Percentiles rank a stretch among this genome's conserved stretches.
Evolutionary conservation across 257 asterid species (phyloP).

Genomic region (Fraxinus pennsylvanica): DNA sequence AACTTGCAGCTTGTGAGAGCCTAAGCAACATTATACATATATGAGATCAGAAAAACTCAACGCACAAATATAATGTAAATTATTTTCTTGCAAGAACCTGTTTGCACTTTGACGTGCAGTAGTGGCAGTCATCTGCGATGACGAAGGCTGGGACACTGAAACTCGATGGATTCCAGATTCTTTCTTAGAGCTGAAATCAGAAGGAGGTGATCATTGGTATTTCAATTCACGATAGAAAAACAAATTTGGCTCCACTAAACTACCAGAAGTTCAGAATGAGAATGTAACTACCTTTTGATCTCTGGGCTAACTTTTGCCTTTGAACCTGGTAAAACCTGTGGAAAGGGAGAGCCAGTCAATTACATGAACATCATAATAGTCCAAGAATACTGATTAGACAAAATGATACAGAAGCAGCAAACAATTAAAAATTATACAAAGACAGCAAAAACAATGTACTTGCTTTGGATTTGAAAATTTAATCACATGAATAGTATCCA

Average conservation of each 20-base stretch:
- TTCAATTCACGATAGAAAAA: background rate
- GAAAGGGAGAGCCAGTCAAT: background rate
- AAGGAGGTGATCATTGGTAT: background rate
- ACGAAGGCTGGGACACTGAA: slow-evolving; percentile 31
- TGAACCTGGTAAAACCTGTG: slow-evolving; percentile 38
- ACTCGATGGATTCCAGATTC: slow-evolving; percentile 32
- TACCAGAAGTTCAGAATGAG: slow-evolving; percentile 3
- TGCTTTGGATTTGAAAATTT: background rate
- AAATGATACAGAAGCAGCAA: background rate
- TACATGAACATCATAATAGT: slow-evolving; percentile 2
- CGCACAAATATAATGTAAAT: background rate
- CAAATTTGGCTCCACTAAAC: background rate
- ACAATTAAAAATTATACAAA: background rate
- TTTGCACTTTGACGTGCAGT: slow-evolving; percentile 33
- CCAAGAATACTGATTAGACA: background rate
- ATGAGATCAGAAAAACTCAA: slow-evolving; percentile 21
- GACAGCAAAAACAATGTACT: background rate
- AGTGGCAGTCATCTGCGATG: slow-evolving; percentile 33
- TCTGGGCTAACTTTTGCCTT: slow-evolving; percentile 33
- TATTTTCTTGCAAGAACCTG: slow-evolving; percentile 43
- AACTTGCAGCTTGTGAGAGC: slow-evolving; percentile 33
- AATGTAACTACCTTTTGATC: slow-evolving; percentile 49
- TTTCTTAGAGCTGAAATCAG: slow-evolving; percentile 34
- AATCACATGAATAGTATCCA: background rate
- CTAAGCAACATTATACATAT: slow-evolving; percentile 30